A percentile compares a stretch with the other conserved stretches of the same genome.
Conservation (phyloP, 257 asterid genomes). For the Lycium barbarum region DNA sequence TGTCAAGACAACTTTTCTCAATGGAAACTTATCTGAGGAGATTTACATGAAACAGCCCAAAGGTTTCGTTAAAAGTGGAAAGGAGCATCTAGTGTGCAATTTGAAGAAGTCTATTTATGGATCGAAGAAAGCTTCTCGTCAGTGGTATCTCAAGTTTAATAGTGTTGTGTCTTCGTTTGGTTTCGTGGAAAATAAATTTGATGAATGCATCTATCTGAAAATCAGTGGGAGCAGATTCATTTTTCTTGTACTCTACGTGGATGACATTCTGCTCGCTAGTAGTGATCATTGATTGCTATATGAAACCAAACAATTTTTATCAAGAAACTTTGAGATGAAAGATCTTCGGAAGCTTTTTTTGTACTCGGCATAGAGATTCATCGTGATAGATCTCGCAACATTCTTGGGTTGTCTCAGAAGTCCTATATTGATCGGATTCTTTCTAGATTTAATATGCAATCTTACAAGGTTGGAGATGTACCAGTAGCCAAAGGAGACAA, state of each 20-base stretch:
- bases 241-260: background rate
- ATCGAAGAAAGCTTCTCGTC: background rate
- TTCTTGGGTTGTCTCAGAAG: background rate
- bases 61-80: background rate
- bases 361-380: too few relatives aligned
- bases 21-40: background rate
- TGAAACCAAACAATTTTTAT: background rate
- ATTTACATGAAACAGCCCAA: background rate
- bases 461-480: too few relatives aligned
- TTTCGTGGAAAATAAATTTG: background rate
- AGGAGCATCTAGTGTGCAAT: background rate
- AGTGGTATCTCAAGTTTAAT: constrained; percentile 14
- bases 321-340: background rate
- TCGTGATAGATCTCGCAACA: background rate
- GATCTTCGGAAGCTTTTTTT: background rate
- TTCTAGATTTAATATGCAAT: too few relatives aligned
- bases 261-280: background rate
- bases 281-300: background rate
- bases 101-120: constrained; percentile 19
- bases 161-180: background rate
- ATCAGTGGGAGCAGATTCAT: background rate
- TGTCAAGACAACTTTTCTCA: background rate
- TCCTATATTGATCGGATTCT: too few relatives aligned
- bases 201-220: background rate
- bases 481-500: background rate